Conservation (phyloP, 768 basidiomycete species). For the Tephrocybe sp. region DNA sequence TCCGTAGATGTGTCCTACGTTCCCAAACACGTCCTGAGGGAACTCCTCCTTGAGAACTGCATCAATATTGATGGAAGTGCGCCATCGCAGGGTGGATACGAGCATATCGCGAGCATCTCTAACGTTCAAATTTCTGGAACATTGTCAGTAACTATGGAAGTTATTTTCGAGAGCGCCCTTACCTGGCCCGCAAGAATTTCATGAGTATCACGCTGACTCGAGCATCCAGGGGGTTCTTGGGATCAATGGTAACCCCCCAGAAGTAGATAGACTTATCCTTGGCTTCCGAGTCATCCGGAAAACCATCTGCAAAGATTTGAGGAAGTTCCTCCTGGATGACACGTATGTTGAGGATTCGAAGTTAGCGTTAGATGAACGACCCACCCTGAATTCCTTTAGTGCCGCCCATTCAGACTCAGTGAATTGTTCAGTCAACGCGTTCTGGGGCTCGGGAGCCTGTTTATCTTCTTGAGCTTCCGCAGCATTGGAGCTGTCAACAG, state of each 20-base stretch:
- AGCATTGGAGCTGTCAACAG: slow-evolving; percentile 4
- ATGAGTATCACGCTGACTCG: slow-evolving; percentile 74
- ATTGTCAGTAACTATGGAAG: not conserved
- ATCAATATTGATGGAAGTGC: slow-evolving; percentile 64
- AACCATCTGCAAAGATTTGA: slow-evolving; percentile 57
- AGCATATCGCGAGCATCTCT: slow-evolving; percentile 64
- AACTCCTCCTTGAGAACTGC: slow-evolving; percentile 60
- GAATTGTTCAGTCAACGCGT: slow-evolving; percentile 66
- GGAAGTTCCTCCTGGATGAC: slow-evolving; percentile 42
- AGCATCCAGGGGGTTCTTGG: slow-evolving; percentile 54
- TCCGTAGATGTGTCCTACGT: slow-evolving; percentile 64
- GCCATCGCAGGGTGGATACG: slow-evolving; percentile 69
- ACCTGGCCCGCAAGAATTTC: slow-evolving; percentile 83
- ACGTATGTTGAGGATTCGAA: slow-evolving; percentile 1
- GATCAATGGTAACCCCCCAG: slow-evolving; percentile 76
- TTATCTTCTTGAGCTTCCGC: slow-evolving; percentile 6
- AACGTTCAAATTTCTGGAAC: slow-evolving; percentile 49
- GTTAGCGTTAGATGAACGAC: slow-evolving; percentile 13
- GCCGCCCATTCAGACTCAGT: slow-evolving; percentile 72
- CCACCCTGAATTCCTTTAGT: slow-evolving; percentile 66
- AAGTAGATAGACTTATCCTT: slow-evolving; percentile 52
- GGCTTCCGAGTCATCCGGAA: slow-evolving; percentile 55
- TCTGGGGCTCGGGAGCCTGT: slow-evolving; percentile 58
- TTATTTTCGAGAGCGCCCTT: slow-evolving; percentile 1
- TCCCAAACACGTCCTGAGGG: slow-evolving; percentile 62